Percentiles rank a stretch among this genome's conserved stretches.
phyloP scores from a whole-genome alignment of 2,329 filamentous ascomycete genomes.

The Pseudocercospora macadamiae region DNA sequence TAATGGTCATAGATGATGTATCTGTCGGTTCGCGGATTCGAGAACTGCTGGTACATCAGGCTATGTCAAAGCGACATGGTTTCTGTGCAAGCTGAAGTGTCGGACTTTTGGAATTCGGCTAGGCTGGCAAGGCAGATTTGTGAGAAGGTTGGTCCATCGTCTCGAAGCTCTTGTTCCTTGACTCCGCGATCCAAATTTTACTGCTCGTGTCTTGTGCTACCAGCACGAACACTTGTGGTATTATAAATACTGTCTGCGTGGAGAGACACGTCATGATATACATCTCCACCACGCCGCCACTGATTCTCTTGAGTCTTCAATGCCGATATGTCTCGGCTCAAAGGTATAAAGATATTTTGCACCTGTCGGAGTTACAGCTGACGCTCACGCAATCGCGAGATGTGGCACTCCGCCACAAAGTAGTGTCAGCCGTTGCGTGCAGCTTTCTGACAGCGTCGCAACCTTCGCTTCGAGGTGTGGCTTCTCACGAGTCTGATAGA shows the following conservation, averaged over 20 bases:
- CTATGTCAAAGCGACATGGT: no score
- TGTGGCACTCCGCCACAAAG: slow-evolving; percentile 3
- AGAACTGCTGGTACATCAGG: no score
- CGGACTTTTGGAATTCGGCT: no score
- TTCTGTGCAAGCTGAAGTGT: no score
- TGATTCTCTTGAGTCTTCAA: not conserved
- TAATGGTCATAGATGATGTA: no score
- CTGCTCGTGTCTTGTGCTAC: not conserved
- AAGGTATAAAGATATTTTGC: not conserved
- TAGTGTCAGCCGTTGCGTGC: not conserved
- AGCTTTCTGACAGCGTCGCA: slow-evolving; percentile 4
- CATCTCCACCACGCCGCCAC: slow-evolving; percentile 5
- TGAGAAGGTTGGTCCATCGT: not conserved
- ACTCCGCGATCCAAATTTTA: not conserved
- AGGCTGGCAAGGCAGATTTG: no score
- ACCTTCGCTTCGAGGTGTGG: not conserved
- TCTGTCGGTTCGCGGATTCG: no score
- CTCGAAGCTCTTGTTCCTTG: not conserved
- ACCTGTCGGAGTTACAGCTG: not conserved
- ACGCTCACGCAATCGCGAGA: slow-evolving; percentile 1
- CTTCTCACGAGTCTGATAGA: not conserved
- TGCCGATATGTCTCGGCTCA: not conserved
- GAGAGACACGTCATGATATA: slow-evolving; percentile 6
- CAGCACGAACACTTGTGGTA: not conserved
- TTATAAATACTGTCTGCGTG: slow-evolving; percentile 1